These are phyloP conservation scores for Pisolithus microcarpus DNA, from an alignment of 768 basidiomycete species.

Conservation along the genomic window DNA sequence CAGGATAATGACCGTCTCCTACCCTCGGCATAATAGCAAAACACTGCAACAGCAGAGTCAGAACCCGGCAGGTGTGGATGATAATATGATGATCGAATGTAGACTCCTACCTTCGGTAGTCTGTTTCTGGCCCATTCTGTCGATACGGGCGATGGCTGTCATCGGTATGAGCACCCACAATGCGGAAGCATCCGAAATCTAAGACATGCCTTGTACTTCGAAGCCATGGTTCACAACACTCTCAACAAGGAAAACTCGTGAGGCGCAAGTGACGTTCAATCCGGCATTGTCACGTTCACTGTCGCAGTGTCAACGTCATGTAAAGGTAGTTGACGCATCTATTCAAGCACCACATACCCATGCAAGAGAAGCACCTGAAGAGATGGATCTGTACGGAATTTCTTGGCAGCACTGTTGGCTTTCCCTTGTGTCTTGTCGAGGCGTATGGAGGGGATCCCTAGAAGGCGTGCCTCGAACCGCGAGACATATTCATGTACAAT, in stretches of 20 bases:
- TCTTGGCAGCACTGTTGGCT: constrained; percentile 46
- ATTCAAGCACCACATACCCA: constrained; percentile 40
- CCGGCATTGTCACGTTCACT: constrained; percentile 86
- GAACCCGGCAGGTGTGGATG: background rate
- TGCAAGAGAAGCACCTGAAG: constrained; percentile 75
- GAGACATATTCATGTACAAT: background rate
- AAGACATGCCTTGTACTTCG: constrained; percentile 64
- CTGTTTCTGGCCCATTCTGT: constrained; percentile 72
- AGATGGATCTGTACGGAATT: constrained; percentile 58
- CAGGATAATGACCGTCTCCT: constrained; percentile 1
- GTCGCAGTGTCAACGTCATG: constrained; percentile 1
- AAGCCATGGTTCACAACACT: constrained; percentile 85
- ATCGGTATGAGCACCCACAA: background rate
- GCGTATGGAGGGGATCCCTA: constrained; percentile 61
- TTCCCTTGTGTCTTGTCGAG: constrained; percentile 57
- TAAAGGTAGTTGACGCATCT: background rate
- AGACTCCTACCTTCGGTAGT: constrained; percentile 58
- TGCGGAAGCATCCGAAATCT: background rate
- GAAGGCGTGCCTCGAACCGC: background rate
- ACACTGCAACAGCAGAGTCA: constrained; percentile 38
- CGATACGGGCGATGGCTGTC: constrained; percentile 83
- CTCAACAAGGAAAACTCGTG: constrained; percentile 71
- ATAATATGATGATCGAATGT: background rate
- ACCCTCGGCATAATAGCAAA: constrained; percentile 78
- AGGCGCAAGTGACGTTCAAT: constrained; percentile 73